Percentiles rank a stretch among this genome's conserved stretches.
Evolutionary conservation across 345 rosid species (phyloP).

Genomic region (Aquilaria yunnanensis): DNA sequence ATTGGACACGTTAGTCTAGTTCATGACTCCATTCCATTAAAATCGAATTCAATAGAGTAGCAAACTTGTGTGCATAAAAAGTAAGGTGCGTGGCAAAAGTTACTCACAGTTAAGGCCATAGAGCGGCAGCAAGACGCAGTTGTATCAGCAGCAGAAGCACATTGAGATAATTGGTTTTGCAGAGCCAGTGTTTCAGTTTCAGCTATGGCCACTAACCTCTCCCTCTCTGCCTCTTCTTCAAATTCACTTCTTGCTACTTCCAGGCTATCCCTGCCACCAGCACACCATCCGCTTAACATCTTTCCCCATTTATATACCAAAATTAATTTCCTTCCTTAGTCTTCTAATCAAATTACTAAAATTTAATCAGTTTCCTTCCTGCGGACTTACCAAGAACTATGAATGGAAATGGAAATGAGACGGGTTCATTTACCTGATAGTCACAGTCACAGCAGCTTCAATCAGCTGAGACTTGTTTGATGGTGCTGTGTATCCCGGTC

Average conservation of each 20-base stretch:
- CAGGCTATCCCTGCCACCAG: conserved; percentile 45
- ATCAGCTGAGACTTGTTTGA: conserved; percentile 47
- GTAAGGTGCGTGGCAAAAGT: background rate
- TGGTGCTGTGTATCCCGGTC: conserved; percentile 45
- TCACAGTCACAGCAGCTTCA: conserved; percentile 49
- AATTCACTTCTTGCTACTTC: conserved; percentile 32
- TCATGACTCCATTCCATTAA: background rate
- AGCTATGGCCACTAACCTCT: conserved; percentile 14
- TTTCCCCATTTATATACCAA: no score
- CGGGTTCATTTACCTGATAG: conserved; percentile 42
- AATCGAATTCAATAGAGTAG: background rate
- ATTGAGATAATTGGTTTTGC: conserved; percentile 25
- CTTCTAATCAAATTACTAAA: background rate
- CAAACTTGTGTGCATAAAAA: no score
- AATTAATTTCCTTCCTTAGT: background rate
- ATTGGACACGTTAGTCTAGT: background rate
- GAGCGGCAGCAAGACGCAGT: conserved; percentile 54
- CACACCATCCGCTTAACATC: background rate
- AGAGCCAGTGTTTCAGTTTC: conserved; percentile 17
- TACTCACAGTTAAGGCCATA: conserved; percentile 58
- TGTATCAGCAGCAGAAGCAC: conserved; percentile 28
- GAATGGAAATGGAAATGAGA: background rate
- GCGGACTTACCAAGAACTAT: conserved; percentile 1
- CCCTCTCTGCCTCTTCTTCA: conserved; percentile 14
- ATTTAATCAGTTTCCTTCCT: background rate